Base-by-base conservation (phyloP, 176 grass and related monocot genomes). In the Oryza brachyantha region DNA sequence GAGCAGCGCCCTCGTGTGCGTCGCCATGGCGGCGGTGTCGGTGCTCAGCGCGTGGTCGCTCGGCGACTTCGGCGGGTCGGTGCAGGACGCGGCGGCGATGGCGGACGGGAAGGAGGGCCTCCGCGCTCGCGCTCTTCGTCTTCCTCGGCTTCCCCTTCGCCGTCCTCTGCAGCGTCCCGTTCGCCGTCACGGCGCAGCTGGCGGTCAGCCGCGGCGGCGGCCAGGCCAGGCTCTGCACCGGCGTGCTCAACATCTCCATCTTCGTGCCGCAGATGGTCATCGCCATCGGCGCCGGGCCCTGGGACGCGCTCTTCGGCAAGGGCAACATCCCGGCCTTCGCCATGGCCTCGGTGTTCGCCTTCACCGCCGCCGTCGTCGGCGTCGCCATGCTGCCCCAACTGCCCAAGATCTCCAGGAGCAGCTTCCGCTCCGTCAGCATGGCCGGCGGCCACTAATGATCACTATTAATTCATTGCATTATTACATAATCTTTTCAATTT, bases 261-360 rank as follows among this genome's bases (percentile, higher is more conserved):
- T 89, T 94, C 17, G 5, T 94, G 34, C 95, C 89, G 21, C 92
- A 94, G 89, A 91, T 98, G 75, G 66, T 92, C 43, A 72, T 94
- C 16, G 79, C 89, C 25, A 28, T 94, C 4, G 89, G 91, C 3
- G 84, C 89, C 1, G 94, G 94, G 11, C 91, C 91, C 0, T 97
- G 91, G 89, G 94, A 97, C 60, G 67, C 84, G 10, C 77, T 97
- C 11, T 97, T 92, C 13, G 87, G 77, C 1, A 85, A 97, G 76
- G 91, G 91, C 1, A 97, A 97, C 78, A 72, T 92, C 76, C 91
- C 94, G 1, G 91, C 89, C n/a, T 97, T 94, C 31, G 94, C 89
- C n/a, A 17, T 82, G 0, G 88, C 94, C 4, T 85, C 91, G 2
- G 86, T 68, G 0, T 82, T 97, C 19, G 89, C 88, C 9, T 83